These are phyloP conservation scores for Asterophora lycoperdoides DNA, from an alignment of 768 basidiomycete species.

Conservation along the genomic window DNA sequence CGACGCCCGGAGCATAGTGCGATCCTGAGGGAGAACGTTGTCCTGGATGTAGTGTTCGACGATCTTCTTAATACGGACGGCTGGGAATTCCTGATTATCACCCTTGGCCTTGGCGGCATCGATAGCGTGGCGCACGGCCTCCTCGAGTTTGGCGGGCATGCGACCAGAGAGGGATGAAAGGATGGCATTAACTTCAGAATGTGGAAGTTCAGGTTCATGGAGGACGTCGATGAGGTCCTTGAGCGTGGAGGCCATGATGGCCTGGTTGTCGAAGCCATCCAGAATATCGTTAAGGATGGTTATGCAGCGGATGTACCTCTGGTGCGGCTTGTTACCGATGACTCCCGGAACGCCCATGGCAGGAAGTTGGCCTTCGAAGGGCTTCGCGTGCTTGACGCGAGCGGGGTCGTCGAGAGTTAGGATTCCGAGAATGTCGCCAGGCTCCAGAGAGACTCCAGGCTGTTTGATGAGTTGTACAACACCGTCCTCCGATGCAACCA, in stretches of 20 bases:
- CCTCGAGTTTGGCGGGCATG: conserved; percentile 89
- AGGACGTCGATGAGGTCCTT: conserved; percentile 84
- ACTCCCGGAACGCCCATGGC: conserved; percentile 82
- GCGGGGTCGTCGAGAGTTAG: conserved; percentile 93
- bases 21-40: conserved; percentile 74
- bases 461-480: conserved; percentile 96
- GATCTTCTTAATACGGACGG: conserved; percentile 76
- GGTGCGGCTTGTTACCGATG: conserved; percentile 86
- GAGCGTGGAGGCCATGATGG: conserved; percentile 79
- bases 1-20: conserved; percentile 71
- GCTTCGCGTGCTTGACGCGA: conserved; percentile 97
- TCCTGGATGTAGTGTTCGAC: conserved; percentile 84
- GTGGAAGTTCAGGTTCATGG: conserved; percentile 83
- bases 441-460: conserved; percentile 93
- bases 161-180: conserved; percentile 89
- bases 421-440: conserved; percentile 97
- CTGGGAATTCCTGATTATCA: conserved; percentile 84
- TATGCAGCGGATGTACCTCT: conserved; percentile 71
- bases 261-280: conserved; percentile 95
- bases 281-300: conserved; percentile 85
- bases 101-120: conserved; percentile 73
- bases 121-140: conserved; percentile 72
- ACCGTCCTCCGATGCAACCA: conserved; percentile 92
- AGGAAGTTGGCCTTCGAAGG: conserved; percentile 93
- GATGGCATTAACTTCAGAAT: conserved; percentile 77